Evolutionary conservation across 768 basidiomycete species (phyloP).

Genomic region (Fistulinella prunicolor): DNA sequence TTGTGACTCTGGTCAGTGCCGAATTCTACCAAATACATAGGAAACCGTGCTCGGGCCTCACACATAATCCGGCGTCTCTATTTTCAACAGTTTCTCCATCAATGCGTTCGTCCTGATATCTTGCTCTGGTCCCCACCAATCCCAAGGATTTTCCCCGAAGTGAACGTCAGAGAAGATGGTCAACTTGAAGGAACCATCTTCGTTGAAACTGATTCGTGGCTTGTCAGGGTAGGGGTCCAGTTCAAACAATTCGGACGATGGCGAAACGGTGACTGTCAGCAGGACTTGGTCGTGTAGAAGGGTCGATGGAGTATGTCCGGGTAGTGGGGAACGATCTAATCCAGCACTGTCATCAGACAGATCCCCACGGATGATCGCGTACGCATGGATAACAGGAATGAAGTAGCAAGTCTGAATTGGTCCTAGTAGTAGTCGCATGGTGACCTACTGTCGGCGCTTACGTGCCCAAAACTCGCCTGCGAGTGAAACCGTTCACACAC

Average conservation of each 20-base stretch:
- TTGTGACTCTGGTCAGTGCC: not conserved
- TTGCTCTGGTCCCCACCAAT: slow-evolving; percentile 62
- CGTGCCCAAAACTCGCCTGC: no score
- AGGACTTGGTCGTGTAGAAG: not conserved
- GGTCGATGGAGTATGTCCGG: not conserved
- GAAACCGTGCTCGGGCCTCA: slow-evolving; percentile 29
- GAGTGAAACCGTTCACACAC: no score
- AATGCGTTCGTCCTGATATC: slow-evolving; percentile 60
- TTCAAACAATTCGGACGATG: not conserved
- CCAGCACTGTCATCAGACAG: not conserved
- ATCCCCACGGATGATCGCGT: slow-evolving; percentile 11
- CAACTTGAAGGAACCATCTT: slow-evolving; percentile 65
- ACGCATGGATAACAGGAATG: slow-evolving; percentile 11
- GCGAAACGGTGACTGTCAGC: not conserved
- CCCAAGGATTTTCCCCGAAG: slow-evolving; percentile 75
- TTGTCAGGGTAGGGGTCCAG: slow-evolving; percentile 45
- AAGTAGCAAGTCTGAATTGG: not conserved
- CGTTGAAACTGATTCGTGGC: slow-evolving; percentile 52
- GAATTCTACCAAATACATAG: not conserved
- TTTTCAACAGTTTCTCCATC: slow-evolving; percentile 52
- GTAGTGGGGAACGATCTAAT: not conserved
- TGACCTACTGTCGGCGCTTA: no score
- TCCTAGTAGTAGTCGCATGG: not conserved
- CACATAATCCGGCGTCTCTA: slow-evolving; percentile 72
- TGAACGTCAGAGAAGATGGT: slow-evolving; percentile 75